phyloP scores from a whole-genome alignment of 116 monocot genomes.

The Phalaenopsis hybrid region DNA sequence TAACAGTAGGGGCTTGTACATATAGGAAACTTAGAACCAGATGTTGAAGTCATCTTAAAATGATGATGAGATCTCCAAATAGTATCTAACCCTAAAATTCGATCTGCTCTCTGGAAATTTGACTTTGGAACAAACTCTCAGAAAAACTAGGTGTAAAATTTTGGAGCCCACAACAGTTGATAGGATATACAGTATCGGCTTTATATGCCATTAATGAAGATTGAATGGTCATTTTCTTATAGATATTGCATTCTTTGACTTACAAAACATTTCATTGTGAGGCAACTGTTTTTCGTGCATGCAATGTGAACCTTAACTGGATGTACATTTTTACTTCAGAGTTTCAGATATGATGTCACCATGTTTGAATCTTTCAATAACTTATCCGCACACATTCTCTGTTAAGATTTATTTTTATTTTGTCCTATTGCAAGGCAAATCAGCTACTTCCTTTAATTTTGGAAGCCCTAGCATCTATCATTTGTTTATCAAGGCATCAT shows the following conservation, averaged over 20 bases:
- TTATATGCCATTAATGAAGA: background rate
- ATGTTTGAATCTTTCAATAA: background rate
- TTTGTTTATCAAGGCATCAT: constrained; percentile 6
- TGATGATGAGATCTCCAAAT: no score
- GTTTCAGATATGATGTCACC: background rate
- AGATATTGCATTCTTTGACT: no score
- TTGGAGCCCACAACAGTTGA: no score
- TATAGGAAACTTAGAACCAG: no score
- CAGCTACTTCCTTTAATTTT: background rate
- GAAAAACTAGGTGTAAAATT: no score
- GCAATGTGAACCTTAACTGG: background rate
- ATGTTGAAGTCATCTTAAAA: no score
- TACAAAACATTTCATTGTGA: background rate
- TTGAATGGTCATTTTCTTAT: background rate
- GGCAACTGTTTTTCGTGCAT: background rate
- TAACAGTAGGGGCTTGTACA: no score
- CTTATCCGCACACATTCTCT: background rate
- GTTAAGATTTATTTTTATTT: background rate
- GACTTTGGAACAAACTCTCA: no score
- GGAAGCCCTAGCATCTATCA: background rate
- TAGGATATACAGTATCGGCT: background rate
- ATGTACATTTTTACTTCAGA: no score
- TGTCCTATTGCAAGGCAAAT: background rate
- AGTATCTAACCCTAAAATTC: no score
- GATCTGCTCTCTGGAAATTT: no score